Conservation (phyloP, 176 grass and related monocot genomes). For the Eleusine indica region DNA sequence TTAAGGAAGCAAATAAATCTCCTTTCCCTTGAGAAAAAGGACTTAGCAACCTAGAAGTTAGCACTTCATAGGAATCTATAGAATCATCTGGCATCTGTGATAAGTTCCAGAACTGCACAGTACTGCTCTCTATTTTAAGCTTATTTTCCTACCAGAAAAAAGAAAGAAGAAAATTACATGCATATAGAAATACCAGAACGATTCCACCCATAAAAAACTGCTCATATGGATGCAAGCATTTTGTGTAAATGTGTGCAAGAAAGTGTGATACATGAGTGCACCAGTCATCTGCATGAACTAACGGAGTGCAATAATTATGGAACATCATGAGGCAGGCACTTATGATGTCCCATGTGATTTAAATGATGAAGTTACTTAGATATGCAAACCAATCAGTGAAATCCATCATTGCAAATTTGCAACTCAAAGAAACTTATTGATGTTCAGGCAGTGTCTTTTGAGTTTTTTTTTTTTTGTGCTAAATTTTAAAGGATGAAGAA, state of each 20-base stretch:
- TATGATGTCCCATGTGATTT: not conserved
- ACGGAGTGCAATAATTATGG: conserved; percentile 1
- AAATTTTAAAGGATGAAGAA: not conserved
- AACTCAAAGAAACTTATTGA: conserved; percentile 15
- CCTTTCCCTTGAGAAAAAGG: conserved; percentile 80
- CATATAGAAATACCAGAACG: not conserved
- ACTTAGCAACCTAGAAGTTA: conserved; percentile 72
- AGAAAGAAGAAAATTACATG: conserved; percentile 29
- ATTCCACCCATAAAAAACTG: conserved; percentile 8
- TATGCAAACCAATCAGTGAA: conserved; percentile 9
- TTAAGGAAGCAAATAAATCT: conserved; percentile 61
- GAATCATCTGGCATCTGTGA: conserved; percentile 42
- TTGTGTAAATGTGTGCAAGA: not conserved
- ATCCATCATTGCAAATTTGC: conserved; percentile 14
- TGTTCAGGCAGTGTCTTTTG: not conserved
- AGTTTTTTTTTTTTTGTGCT: not conserved
- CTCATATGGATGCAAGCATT: conserved; percentile 15
- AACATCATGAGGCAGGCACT: not conserved
- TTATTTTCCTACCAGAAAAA: conserved; percentile 67
- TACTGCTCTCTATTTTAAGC: conserved; percentile 75
- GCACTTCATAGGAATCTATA: conserved; percentile 40
- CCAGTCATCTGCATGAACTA: conserved; percentile 20
- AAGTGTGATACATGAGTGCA: conserved; percentile 4
- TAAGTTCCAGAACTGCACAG: conserved; percentile 75
- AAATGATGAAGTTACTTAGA: conserved; percentile 11